Percentiles rank a stretch among this genome's conserved stretches.
Conservation (phyloP, 768 basidiomycete genomes). For the Boletus tylopilopsis region DNA sequence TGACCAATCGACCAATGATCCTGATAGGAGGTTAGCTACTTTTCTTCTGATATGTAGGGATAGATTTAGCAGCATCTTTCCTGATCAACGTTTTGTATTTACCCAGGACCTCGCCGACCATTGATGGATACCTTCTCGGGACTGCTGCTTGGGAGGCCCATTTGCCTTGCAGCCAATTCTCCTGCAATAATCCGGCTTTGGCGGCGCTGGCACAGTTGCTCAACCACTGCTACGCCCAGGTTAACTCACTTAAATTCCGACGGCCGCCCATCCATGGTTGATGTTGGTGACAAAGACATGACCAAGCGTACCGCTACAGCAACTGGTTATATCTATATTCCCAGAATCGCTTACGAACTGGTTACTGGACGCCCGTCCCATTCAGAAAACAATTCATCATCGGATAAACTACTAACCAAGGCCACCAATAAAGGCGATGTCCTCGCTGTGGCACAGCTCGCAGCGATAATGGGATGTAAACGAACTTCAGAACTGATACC, state of each 20-base stretch:
- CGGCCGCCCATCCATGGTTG: slow-evolving; percentile 82
- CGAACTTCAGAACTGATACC: slow-evolving; percentile 81
- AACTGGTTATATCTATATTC: slow-evolving; percentile 66
- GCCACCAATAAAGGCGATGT: slow-evolving; percentile 63
- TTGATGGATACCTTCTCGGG: neutral
- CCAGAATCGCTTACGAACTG: slow-evolving; percentile 60
- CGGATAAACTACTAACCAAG: slow-evolving; percentile 44
- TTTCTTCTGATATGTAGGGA: slow-evolving; percentile 22
- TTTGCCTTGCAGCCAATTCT: neutral
- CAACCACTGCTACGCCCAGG: slow-evolving; percentile 2
- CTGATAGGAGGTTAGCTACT: slow-evolving; percentile 87
- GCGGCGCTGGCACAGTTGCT: slow-evolving; percentile 23
- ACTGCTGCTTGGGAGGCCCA: neutral
- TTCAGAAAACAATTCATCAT: slow-evolving; percentile 7
- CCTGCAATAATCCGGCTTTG: slow-evolving; percentile 1
- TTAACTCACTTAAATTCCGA: slow-evolving; percentile 72
- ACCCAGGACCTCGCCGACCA: slow-evolving; percentile 16
- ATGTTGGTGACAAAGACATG: slow-evolving; percentile 59
- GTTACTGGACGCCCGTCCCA: slow-evolving; percentile 34
- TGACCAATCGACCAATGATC: slow-evolving; percentile 85
- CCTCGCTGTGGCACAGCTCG: slow-evolving; percentile 74
- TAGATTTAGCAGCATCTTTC: slow-evolving; percentile 15
- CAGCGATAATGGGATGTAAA: slow-evolving; percentile 86
- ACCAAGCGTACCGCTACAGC: slow-evolving; percentile 74
- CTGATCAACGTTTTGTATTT: slow-evolving; percentile 24